phyloP scores from a whole-genome alignment of 495 filamentous ascomycete genomes.

The Schizothecium vesticola region DNA sequence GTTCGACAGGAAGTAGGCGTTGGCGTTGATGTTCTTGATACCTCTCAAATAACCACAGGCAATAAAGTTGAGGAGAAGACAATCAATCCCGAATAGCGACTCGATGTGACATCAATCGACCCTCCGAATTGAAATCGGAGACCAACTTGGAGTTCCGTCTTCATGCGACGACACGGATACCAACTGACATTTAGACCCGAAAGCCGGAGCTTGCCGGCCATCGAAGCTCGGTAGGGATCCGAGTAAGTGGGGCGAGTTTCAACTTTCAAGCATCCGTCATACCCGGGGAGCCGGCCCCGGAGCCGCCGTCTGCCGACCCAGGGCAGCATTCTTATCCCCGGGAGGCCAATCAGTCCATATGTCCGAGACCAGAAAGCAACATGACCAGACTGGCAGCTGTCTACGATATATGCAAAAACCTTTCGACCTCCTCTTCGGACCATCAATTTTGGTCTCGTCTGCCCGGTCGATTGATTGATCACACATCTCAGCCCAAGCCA shows the following conservation, averaged over 20 bases:
- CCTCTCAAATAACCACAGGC: too few species aligned
- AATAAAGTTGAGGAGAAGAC: too few species aligned
- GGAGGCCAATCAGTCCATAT: not conserved
- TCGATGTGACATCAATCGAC: too few species aligned
- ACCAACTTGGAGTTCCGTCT: not conserved
- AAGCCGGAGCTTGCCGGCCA: not conserved
- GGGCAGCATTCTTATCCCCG: not conserved
- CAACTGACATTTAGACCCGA: not conserved
- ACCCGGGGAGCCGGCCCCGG: not conserved
- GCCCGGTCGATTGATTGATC: not conserved
- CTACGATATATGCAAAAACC: not conserved
- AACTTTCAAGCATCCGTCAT: not conserved
- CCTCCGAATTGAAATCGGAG: too few species aligned
- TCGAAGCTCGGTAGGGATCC: not conserved
- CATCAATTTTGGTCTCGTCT: not conserved
- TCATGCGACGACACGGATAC: not conserved
- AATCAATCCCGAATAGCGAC: too few species aligned
- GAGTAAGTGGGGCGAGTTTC: not conserved
- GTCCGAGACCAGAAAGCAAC: not conserved
- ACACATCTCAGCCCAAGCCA: not conserved
- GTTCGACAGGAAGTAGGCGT: too few species aligned
- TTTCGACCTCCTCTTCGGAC: not conserved
- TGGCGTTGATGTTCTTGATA: too few species aligned
- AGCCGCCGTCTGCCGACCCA: not conserved
- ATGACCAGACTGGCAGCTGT: not conserved